These are phyloP conservation scores for Fraxinus greggii DNA, from an alignment of 305 asterid genomes.

Conservation along the genomic window DNA sequence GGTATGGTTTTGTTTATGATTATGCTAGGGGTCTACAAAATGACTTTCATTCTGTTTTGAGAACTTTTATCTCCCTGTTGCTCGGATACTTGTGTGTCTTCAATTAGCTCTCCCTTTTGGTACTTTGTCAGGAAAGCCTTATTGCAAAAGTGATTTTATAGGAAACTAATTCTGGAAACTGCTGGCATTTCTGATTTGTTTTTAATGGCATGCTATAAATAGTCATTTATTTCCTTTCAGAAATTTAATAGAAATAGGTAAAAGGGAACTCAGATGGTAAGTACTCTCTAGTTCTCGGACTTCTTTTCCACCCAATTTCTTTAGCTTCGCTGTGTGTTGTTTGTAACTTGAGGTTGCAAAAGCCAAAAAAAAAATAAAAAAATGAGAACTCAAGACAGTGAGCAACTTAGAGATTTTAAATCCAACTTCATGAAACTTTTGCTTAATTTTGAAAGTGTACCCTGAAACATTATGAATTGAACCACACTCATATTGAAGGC, in stretches of 20 bases:
- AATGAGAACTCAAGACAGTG: not conserved
- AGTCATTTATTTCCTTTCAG: not conserved
- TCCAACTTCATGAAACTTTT: not conserved
- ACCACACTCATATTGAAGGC: not conserved
- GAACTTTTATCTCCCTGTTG: not conserved
- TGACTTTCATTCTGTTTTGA: not conserved
- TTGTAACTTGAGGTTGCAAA: not conserved
- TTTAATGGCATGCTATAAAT: not conserved
- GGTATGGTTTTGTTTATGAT: not conserved
- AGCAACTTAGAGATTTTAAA: not conserved
- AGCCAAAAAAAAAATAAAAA: no score
- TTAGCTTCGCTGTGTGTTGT: not conserved
- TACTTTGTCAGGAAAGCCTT: not conserved
- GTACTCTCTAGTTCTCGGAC: not conserved
- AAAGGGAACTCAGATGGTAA: not conserved
- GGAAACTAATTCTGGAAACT: constrained; percentile 3
- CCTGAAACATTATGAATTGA: not conserved
- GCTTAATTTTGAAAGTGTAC: not conserved
- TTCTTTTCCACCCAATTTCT: not conserved
- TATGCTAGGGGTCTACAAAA: not conserved
- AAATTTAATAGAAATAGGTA: not conserved
- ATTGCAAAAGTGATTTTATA: not conserved
- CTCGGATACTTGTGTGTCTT: not conserved
- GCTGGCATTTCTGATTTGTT: not conserved
- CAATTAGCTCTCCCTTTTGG: not conserved